Percentiles rank a stretch among this genome's conserved stretches.
phyloP scores from a whole-genome alignment of 352 stramenopile genomes.

The Stephanocyclus meneghinianus region DNA sequence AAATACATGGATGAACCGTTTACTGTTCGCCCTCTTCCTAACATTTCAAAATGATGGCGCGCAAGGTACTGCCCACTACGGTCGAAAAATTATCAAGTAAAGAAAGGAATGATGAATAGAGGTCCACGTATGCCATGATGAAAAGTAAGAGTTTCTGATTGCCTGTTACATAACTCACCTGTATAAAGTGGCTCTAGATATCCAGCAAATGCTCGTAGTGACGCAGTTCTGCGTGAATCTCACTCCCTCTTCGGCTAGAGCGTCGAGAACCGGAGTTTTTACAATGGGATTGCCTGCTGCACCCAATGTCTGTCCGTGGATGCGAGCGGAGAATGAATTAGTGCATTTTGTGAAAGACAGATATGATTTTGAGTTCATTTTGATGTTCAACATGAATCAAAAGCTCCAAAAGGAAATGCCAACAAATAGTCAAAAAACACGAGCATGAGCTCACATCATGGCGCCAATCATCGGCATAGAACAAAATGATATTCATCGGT shows the following conservation, averaged over 20 bases:
- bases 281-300: slow-evolving; percentile 57
- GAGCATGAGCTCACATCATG: slow-evolving; percentile 40
- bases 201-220: slow-evolving; percentile 78
- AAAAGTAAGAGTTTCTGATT: not conserved
- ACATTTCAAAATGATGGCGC: slow-evolving; percentile 60
- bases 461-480: slow-evolving; percentile 80
- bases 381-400: not conserved
- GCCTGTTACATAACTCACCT: slow-evolving; percentile 2
- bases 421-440: not conserved
- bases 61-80: slow-evolving; percentile 65
- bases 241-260: slow-evolving; percentile 65
- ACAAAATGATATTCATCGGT: slow-evolving; percentile 75
- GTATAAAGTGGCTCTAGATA: slow-evolving; percentile 63
- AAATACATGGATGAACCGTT: slow-evolving; percentile 47
- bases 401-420: not conserved
- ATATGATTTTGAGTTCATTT: not conserved
- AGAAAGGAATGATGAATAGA: not conserved
- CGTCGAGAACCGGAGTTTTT: slow-evolving; percentile 70
- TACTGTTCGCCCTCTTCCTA: slow-evolving; percentile 42
- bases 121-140: not conserved
- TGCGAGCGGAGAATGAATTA: not conserved
- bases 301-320: slow-evolving; percentile 36
- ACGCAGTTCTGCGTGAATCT: slow-evolving; percentile 76
- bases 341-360: not conserved
- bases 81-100: not conserved